Evolutionary conservation across 768 basidiomycete genomes (phyloP).

Genomic region (Hortiboletus flavorubellus): DNA sequence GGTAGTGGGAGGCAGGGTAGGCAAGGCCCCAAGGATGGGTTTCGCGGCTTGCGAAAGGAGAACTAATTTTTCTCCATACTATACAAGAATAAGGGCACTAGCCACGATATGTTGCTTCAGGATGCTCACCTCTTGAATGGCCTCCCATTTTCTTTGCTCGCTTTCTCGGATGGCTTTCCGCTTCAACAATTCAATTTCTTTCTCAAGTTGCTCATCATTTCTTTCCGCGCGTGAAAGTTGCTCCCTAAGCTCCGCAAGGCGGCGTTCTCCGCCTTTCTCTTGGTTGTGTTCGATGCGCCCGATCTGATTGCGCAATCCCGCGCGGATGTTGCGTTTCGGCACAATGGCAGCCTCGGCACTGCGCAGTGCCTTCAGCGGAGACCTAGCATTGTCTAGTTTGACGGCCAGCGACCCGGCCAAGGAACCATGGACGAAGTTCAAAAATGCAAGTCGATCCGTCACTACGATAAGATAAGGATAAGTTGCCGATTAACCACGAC

Average conservation of each 20-base stretch:
- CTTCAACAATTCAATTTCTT: constrained; percentile 67
- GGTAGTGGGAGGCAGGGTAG: constrained; percentile 60
- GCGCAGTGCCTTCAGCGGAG: constrained; percentile 66
- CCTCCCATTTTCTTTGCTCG: constrained; percentile 76
- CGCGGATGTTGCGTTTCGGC: constrained; percentile 62
- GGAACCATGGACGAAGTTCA: constrained; percentile 74
- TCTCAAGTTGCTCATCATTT: constrained; percentile 65
- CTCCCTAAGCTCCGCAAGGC: constrained; percentile 64
- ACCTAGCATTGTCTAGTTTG: constrained; percentile 62
- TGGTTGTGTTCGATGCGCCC: constrained; percentile 62
- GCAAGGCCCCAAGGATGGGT: constrained; percentile 60
- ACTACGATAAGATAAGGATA: constrained; percentile 41
- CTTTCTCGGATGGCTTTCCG: constrained; percentile 74
- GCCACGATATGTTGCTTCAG: constrained; percentile 1
- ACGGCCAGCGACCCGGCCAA: constrained; percentile 57
- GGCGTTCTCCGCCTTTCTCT: constrained; percentile 62
- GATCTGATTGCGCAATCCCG: constrained; percentile 57
- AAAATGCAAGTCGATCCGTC: constrained; percentile 76
- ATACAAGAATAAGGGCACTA: background rate
- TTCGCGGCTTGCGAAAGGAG: constrained; percentile 69
- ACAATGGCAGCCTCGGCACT: constrained; percentile 60
- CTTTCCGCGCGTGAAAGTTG: constrained; percentile 63
- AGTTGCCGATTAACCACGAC: background rate
- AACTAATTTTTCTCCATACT: constrained; percentile 82
- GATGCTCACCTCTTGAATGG: constrained; percentile 63